A percentile compares a stretch with the other conserved stretches of the same genome.
phyloP scores from a whole-genome alignment of 768 basidiomycete species.

The Grammothele lineata region DNA sequence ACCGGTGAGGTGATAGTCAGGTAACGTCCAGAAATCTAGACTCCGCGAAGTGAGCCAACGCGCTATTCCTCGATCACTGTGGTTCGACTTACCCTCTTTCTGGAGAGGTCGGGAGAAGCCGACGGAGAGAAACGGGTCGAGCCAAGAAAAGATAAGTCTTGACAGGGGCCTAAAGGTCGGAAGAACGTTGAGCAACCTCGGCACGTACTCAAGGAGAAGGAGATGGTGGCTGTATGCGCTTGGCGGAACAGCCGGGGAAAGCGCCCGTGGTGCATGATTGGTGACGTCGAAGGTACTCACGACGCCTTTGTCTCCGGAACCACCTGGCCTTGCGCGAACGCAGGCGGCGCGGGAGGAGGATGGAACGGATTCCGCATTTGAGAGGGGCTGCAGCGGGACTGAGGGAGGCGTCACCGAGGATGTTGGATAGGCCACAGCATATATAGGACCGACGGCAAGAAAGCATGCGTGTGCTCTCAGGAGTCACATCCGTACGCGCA shows the following conservation, averaged over 20 bases:
- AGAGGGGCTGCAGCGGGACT: not conserved
- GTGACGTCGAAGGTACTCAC: conserved; percentile 21
- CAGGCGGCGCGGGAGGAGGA: conserved; percentile 45
- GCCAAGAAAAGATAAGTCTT: conserved; percentile 47
- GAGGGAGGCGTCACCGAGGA: not conserved
- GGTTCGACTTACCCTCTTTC: conserved; percentile 43
- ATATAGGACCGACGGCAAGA: too few species aligned
- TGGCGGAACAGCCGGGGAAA: too few species aligned
- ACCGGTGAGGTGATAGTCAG: conserved; percentile 1
- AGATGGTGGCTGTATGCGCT: too few species aligned
- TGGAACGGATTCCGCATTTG: conserved; percentile 19
- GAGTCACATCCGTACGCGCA: too few species aligned
- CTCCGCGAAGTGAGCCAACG: not conserved
- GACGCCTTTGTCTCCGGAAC: conserved; percentile 37
- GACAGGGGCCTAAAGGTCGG: conserved; percentile 36
- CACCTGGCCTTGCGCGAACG: conserved; percentile 42
- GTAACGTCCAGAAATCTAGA: conserved; percentile 10
- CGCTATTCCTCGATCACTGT: not conserved
- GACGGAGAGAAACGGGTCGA: conserved; percentile 49
- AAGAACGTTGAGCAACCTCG: not conserved
- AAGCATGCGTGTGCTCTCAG: too few species aligned
- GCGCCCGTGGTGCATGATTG: not conserved
- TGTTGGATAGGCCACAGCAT: too few species aligned
- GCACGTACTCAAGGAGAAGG: not conserved
- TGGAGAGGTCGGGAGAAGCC: conserved; percentile 56